Evolutionary conservation across 2,329 filamentous ascomycete species (phyloP).

Genomic region (Scytalidium lignicola): DNA sequence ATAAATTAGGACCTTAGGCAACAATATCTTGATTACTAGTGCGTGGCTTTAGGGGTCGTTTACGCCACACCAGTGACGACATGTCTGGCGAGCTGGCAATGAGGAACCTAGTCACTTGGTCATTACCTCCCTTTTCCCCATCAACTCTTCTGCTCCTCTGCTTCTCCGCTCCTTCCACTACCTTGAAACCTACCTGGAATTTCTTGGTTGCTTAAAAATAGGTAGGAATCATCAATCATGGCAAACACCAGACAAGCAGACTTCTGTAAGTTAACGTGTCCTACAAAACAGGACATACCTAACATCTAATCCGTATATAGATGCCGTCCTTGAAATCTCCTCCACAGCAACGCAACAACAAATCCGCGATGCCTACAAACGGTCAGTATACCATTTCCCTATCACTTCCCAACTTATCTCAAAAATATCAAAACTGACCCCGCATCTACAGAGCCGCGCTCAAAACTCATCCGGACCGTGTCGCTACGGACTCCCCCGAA

Average conservation of each 20-base stretch:
- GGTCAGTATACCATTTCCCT: slow-evolving; percentile 38
- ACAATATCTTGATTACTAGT: not conserved
- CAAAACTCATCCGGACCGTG: slow-evolving; percentile 90
- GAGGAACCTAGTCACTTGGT: not conserved
- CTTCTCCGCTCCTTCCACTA: too few relatives aligned
- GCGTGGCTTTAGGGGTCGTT: not conserved
- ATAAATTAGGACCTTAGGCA: too few relatives aligned
- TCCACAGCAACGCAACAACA: slow-evolving; percentile 74
- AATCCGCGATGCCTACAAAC: slow-evolving; percentile 92
- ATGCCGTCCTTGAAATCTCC: slow-evolving; percentile 68
- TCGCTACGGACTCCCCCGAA: slow-evolving; percentile 77
- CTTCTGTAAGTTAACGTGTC: not conserved
- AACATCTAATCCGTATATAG: slow-evolving; percentile 37
- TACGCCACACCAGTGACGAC: not conserved
- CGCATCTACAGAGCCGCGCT: slow-evolving; percentile 62
- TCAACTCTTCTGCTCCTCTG: too few relatives aligned
- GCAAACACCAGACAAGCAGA: too few relatives aligned
- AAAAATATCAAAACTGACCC: not conserved
- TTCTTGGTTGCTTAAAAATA: too few relatives aligned
- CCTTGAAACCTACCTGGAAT: too few relatives aligned
- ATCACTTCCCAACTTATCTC: too few relatives aligned
- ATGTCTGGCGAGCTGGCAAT: not conserved
- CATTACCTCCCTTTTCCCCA: too few relatives aligned
- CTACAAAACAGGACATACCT: not conserved
- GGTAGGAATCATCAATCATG: too few relatives aligned